Conservation (phyloP, 1,284 basidiomycete species). For the Amylostereum areolatum region DNA sequence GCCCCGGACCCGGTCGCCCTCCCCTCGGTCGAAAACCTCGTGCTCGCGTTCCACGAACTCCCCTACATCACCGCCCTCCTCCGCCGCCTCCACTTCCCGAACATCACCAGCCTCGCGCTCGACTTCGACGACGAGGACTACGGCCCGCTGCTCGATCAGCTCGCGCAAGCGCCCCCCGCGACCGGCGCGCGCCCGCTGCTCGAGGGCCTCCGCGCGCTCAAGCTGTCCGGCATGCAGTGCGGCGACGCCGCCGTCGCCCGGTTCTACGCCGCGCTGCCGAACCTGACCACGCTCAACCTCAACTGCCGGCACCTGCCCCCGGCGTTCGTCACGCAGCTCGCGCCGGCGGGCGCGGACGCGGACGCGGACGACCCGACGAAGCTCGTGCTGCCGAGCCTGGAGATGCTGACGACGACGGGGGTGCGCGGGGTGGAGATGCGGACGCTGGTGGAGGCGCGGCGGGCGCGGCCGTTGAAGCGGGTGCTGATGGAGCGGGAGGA, state of each 20-base stretch:
- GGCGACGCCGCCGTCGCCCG: slow-evolving; percentile 20
- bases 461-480: slow-evolving; percentile 35
- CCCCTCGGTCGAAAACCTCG: slow-evolving; percentile 40
- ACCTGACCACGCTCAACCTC: slow-evolving; percentile 37
- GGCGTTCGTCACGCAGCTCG: slow-evolving; percentile 28
- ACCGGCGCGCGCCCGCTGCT: slow-evolving; percentile 34
- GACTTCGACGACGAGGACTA: slow-evolving; percentile 48
- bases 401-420: slow-evolving; percentile 38
- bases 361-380: slow-evolving; percentile 6
- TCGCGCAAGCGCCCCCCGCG: slow-evolving; percentile 28
- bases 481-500: slow-evolving; percentile 40
- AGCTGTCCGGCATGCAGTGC: slow-evolving; percentile 42
- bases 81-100: slow-evolving; percentile 41
- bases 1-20: slow-evolving; percentile 30
- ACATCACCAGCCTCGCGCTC: slow-evolving; percentile 40
- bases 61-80: slow-evolving; percentile 41
- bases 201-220: slow-evolving; percentile 38
- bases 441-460: slow-evolving; percentile 37
- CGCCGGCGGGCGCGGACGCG: background rate
- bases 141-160: slow-evolving; percentile 34
- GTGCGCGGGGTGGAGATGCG: slow-evolving; percentile 35
- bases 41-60: slow-evolving; percentile 39
- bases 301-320: slow-evolving; percentile 29
- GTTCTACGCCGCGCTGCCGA: slow-evolving; percentile 39
- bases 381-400: slow-evolving; percentile 32